Percentiles rank a stretch among this genome's conserved stretches.
These are phyloP conservation scores for Neocallimastix lanati DNA, from an alignment of 192 early-diverging fungal genomes.

Conservation along the genomic window DNA sequence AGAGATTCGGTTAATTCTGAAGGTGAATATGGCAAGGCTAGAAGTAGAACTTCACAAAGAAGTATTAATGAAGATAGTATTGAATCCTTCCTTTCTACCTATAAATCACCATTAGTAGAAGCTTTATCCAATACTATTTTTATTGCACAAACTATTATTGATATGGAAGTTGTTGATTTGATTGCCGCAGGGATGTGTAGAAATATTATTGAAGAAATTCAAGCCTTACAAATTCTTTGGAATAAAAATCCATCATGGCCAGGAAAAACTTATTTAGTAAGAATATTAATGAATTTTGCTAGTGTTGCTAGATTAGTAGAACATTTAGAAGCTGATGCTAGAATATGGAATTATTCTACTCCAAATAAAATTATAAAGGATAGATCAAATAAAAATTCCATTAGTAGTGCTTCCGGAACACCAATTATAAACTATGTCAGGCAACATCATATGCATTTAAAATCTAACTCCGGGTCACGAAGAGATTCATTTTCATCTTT, in stretches of 20 bases:
- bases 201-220: slow-evolving; percentile 34
- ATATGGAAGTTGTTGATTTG: slow-evolving; percentile 31
- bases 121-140: not conserved
- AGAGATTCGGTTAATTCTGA: not conserved
- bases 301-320: slow-evolving; percentile 56
- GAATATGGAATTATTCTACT: slow-evolving; percentile 33
- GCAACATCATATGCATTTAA: slow-evolving; percentile 1
- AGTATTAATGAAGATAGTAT: slow-evolving; percentile 6
- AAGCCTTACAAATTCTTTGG: slow-evolving; percentile 42
- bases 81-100: slow-evolving; percentile 11
- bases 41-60: not conserved
- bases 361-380: not conserved
- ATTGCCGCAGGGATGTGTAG: slow-evolving; percentile 40
- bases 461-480: slow-evolving; percentile 1
- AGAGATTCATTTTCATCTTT: slow-evolving; percentile 8
- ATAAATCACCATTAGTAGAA: slow-evolving; percentile 6
- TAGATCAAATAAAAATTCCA: slow-evolving; percentile 7
- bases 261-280: slow-evolving; percentile 29
- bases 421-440: slow-evolving; percentile 4
- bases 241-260: slow-evolving; percentile 43
- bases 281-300: slow-evolving; percentile 51
- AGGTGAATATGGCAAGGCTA: not conserved
- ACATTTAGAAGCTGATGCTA: slow-evolving; percentile 56
- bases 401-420: slow-evolving; percentile 1
- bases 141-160: slow-evolving; percentile 51